phyloP scores from a whole-genome alignment of 116 monocot genomes.

The Trichopus zeylanicus region DNA sequence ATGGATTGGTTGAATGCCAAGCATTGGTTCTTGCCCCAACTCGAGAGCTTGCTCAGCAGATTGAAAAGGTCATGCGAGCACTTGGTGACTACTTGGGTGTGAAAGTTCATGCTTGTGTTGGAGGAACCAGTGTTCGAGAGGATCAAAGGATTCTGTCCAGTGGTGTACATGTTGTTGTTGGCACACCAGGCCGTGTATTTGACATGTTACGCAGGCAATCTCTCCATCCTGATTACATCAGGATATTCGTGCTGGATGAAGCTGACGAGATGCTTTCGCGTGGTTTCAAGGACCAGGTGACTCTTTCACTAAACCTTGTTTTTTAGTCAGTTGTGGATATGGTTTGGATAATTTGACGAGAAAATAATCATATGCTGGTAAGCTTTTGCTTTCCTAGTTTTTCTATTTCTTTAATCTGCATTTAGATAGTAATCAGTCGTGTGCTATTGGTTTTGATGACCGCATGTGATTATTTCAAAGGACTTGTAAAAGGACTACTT shows the following conservation, averaged over 20 bases:
- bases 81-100: conserved; percentile 53
- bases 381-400: too few relatives aligned
- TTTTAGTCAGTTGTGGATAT: too few relatives aligned
- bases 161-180: conserved; percentile 53
- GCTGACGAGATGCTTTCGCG: conserved; percentile 50
- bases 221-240: conserved; percentile 32
- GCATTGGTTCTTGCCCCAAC: conserved; percentile 44
- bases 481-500: too few relatives aligned
- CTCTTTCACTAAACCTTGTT: too few relatives aligned
- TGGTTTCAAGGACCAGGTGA: conserved; percentile 57
- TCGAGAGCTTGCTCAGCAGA: conserved; percentile 37
- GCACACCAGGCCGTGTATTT: conserved; percentile 44
- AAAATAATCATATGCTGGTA: too few relatives aligned
- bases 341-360: too few relatives aligned
- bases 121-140: conserved; percentile 51
- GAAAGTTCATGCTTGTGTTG: conserved; percentile 52
- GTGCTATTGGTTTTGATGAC: too few relatives aligned
- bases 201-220: conserved; percentile 44
- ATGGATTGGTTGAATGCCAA: conserved; percentile 33
- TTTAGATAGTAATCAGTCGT: too few relatives aligned
- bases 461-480: too few relatives aligned
- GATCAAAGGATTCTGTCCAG: conserved; percentile 45
- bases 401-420: too few relatives aligned
- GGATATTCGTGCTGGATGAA: conserved; percentile 50
- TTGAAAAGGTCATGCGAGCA: conserved; percentile 49